phyloP scores from a whole-genome alignment of 1,284 basidiomycete species.

The Pulchroboletus neoregius region DNA sequence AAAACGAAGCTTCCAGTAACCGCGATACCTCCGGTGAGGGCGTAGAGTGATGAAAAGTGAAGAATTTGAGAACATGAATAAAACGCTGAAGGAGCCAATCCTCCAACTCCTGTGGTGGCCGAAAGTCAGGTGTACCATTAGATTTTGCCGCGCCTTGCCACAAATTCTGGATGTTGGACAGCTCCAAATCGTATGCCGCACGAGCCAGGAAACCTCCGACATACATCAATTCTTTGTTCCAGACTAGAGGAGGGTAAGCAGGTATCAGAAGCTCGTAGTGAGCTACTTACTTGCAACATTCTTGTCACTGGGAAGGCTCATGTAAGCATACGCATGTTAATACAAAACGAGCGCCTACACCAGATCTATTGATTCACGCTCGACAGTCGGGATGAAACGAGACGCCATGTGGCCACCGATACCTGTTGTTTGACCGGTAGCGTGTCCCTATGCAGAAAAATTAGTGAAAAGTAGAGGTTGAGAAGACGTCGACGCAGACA shows the following conservation, averaged over 20 bases:
- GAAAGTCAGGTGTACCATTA: slow-evolving; percentile 17
- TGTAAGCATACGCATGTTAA: slow-evolving; percentile 5
- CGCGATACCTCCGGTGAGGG: slow-evolving; percentile 83
- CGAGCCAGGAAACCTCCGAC: slow-evolving; percentile 82
- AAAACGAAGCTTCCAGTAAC: slow-evolving; percentile 82
- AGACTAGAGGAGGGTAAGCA: slow-evolving; percentile 44
- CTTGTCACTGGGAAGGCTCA: slow-evolving; percentile 51
- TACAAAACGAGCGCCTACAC: slow-evolving; percentile 25
- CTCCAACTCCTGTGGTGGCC: slow-evolving; percentile 41
- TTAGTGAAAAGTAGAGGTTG: background rate
- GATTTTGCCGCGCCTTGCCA: slow-evolving; percentile 50
- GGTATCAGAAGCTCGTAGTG: background rate
- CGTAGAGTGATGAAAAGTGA: slow-evolving; percentile 84
- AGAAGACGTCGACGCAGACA: slow-evolving; percentile 38
- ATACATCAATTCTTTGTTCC: slow-evolving; percentile 86
- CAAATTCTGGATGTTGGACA: slow-evolving; percentile 52
- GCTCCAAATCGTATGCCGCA: slow-evolving; percentile 84
- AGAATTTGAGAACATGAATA: slow-evolving; percentile 85
- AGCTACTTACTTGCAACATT: slow-evolving; percentile 60
- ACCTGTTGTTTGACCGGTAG: slow-evolving; percentile 90
- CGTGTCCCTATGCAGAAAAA: slow-evolving; percentile 53
- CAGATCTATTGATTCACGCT: slow-evolving; percentile 91
- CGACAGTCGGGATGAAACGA: slow-evolving; percentile 95
- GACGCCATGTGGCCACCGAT: slow-evolving; percentile 90
- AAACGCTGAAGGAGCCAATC: slow-evolving; percentile 59